A percentile compares a stretch with the other conserved stretches of the same genome.
Evolutionary conservation across 306 rosid genomes (phyloP).

Genomic region (Cajanus cajan): DNA sequence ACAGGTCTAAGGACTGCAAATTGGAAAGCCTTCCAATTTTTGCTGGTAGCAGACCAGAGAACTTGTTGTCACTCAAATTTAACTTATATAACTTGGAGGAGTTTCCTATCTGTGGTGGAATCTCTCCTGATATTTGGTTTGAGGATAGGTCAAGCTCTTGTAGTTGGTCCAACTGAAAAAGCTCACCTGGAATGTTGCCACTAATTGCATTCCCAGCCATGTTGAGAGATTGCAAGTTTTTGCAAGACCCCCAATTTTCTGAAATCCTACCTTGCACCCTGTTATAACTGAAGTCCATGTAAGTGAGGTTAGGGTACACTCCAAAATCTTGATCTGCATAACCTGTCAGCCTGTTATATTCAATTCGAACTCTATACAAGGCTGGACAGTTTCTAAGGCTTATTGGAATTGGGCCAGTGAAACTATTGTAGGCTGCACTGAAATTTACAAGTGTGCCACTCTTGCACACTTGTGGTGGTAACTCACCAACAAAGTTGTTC

Average conservation of each 20-base stretch:
- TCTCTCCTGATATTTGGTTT: slow-evolving; percentile 49
- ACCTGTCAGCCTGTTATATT: slow-evolving; percentile 45
- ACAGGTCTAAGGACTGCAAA: slow-evolving; percentile 43
- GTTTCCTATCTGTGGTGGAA: slow-evolving; percentile 44
- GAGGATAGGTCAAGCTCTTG: slow-evolving; percentile 42
- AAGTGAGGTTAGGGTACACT: slow-evolving; percentile 54
- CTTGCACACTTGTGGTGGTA: slow-evolving; percentile 56
- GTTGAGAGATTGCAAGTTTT: slow-evolving; percentile 33
- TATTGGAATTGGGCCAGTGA: slow-evolving; percentile 51
- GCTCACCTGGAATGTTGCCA: slow-evolving; percentile 52
- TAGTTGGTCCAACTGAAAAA: slow-evolving; percentile 32
- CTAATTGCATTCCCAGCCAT: slow-evolving; percentile 42
- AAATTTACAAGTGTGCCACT: slow-evolving; percentile 52
- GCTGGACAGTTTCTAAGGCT: slow-evolving; percentile 46
- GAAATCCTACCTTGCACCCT: slow-evolving; percentile 40
- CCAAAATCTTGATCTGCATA: slow-evolving; percentile 49
- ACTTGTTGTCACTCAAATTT: slow-evolving; percentile 33
- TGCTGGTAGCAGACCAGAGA: slow-evolving; percentile 44
- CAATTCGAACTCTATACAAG: slow-evolving; percentile 48
- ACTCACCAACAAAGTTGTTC: slow-evolving; percentile 52
- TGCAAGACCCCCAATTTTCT: slow-evolving; percentile 51
- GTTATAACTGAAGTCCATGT: slow-evolving; percentile 55
- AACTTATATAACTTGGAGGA: slow-evolving; percentile 27
- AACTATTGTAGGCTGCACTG: slow-evolving; percentile 44
- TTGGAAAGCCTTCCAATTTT: slow-evolving; percentile 42